Evolutionary conservation across 768 basidiomycete species (phyloP).

Genomic region (Pleurotus sapidus): DNA sequence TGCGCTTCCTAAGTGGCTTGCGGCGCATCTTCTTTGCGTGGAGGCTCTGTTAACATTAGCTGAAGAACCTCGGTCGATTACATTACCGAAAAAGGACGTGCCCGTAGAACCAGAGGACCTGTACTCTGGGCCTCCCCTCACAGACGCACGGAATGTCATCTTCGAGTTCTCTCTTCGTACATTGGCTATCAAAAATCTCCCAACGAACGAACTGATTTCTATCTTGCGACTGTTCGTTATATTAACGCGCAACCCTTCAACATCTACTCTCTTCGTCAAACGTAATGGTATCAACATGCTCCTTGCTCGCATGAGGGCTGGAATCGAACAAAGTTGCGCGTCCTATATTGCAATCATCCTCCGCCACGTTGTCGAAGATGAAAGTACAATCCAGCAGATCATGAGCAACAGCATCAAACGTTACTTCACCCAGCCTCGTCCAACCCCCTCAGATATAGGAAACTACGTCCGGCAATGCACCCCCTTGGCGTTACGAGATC

Average conservation of each 20-base stretch:
- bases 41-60: conserved; percentile 79
- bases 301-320: conserved; percentile 62
- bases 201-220: conserved; percentile 80
- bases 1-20: conserved; percentile 79
- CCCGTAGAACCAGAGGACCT: conserved; percentile 50
- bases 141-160: conserved; percentile 59
- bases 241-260: conserved; percentile 68
- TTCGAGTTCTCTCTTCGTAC: conserved; percentile 78
- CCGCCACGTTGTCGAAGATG: conserved; percentile 89
- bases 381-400: conserved; percentile 54
- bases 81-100: conserved; percentile 71
- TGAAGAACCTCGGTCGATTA: conserved; percentile 65
- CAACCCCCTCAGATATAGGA: conserved; percentile 61
- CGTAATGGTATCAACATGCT: conserved; percentile 60
- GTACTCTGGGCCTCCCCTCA: conserved; percentile 56
- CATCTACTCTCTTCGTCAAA: conserved; percentile 68
- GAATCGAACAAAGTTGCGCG: conserved; percentile 67
- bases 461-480: conserved; percentile 76
- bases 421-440: conserved; percentile 74
- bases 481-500: conserved; percentile 79
- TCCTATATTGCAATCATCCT: conserved; percentile 85
- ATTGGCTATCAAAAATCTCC: conserved; percentile 59
- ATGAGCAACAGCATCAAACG: conserved; percentile 84
- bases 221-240: conserved; percentile 80
- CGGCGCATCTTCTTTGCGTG: conserved; percentile 79